Evolutionary conservation across 345 rosid species (phyloP).

Genomic region (Citrus unshiu): DNA sequence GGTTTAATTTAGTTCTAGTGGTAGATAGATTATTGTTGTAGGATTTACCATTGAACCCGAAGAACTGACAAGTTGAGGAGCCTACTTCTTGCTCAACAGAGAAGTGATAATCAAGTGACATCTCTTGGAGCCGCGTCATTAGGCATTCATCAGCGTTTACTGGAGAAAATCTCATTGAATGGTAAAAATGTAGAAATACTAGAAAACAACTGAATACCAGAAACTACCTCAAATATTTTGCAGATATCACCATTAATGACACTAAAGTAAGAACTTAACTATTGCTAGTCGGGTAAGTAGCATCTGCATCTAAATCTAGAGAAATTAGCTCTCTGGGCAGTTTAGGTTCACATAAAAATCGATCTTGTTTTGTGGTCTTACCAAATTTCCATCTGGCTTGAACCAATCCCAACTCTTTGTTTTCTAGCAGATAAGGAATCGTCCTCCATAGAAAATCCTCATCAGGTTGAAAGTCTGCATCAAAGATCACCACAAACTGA

Average conservation of each 20-base stretch:
- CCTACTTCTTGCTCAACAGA: conserved; percentile 55
- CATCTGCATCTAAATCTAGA: background rate
- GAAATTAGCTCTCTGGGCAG: too few relatives aligned
- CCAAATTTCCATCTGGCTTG: conserved; percentile 37
- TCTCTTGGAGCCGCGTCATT: conserved; percentile 54
- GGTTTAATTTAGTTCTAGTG: background rate
- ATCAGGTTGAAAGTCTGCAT: conserved; percentile 41
- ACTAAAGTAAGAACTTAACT: background rate
- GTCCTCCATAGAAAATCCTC: conserved; percentile 29
- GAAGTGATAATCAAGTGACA: conserved; percentile 56
- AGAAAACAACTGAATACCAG: background rate
- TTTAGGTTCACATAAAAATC: background rate
- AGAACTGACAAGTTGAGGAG: conserved; percentile 50
- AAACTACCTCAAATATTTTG: too few relatives aligned
- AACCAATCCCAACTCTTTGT: conserved; percentile 30
- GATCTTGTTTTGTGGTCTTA: background rate
- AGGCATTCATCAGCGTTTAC: conserved; percentile 59
- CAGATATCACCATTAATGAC: background rate
- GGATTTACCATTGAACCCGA: conserved; percentile 48
- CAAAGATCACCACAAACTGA: conserved; percentile 33
- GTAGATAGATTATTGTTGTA: background rate
- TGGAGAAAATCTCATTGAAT: background rate
- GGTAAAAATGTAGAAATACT: background rate
- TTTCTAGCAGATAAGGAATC: conserved; percentile 25
- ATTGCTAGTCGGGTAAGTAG: background rate